These are phyloP conservation scores for Dinochytrium kinnereticum DNA, from an alignment of 371 early-diverging fungal species.

Conservation along the genomic window DNA sequence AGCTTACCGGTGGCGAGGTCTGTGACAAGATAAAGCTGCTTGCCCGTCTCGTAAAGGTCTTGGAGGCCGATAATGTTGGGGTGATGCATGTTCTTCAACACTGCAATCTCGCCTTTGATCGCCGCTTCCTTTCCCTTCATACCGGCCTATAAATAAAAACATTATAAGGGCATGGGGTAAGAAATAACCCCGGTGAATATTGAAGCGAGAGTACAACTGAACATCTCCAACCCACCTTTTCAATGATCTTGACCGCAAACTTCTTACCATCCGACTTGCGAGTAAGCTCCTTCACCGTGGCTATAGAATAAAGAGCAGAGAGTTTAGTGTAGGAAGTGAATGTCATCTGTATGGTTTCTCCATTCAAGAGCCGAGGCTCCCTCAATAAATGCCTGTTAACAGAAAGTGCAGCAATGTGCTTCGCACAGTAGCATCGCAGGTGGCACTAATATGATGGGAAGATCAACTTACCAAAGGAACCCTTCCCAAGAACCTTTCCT, in stretches of 20 bases:
- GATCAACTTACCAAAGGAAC: constrained; percentile 47
- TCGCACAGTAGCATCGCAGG: background rate
- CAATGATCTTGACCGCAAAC: constrained; percentile 78
- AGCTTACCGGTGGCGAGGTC: constrained; percentile 65
- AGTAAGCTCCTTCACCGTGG: constrained; percentile 66
- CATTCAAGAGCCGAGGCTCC: too few species aligned
- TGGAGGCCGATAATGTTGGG: constrained; percentile 80
- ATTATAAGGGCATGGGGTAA: background rate
- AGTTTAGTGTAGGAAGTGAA: too few species aligned
- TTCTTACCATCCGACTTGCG: constrained; percentile 58
- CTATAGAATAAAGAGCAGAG: constrained; percentile 32
- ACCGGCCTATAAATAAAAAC: background rate
- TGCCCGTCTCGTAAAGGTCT: constrained; percentile 82
- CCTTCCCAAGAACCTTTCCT: constrained; percentile 45
- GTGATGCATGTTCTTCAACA: constrained; percentile 77
- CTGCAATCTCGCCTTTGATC: constrained; percentile 70
- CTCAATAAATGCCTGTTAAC: too few species aligned
- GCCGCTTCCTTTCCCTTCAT: constrained; percentile 60
- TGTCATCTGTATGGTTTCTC: too few species aligned
- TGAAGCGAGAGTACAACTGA: background rate
- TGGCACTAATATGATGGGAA: background rate
- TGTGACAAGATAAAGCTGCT: constrained; percentile 89
- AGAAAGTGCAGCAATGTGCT: too few species aligned
- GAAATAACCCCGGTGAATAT: background rate
- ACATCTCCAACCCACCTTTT: constrained; percentile 36